These are phyloP conservation scores for Ophiostoma quercus DNA, from an alignment of 2,329 filamentous ascomycete genomes.

Conservation along the genomic window DNA sequence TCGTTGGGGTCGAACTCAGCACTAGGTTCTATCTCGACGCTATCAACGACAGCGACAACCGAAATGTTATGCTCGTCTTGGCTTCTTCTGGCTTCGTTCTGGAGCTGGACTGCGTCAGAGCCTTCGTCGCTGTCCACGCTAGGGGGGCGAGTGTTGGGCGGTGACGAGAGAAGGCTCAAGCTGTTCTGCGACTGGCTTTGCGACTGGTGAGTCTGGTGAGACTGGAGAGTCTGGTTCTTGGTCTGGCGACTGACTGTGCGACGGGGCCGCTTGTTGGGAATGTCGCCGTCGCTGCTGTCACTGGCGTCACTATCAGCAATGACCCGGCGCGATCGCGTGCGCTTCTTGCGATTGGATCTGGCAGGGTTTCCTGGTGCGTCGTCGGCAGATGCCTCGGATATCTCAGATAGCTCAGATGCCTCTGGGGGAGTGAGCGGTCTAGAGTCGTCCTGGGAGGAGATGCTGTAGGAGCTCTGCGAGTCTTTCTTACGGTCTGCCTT, in stretches of 20 bases:
- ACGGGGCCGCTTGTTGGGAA: neutral
- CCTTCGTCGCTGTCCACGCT: conserved; percentile 14
- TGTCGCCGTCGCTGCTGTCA: conserved; percentile 13
- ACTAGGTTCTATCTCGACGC: conserved; percentile 17
- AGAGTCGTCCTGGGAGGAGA: neutral
- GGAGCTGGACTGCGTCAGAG: neutral
- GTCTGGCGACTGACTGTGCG: neutral
- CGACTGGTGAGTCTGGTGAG: no score
- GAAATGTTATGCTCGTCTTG: neutral
- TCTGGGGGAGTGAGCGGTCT: neutral
- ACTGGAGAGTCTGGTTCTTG: conserved; percentile 4
- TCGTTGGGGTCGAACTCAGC: conserved; percentile 23
- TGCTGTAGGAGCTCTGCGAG: neutral
- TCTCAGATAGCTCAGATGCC: neutral
- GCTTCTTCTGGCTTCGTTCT: neutral
- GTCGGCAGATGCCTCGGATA: neutral
- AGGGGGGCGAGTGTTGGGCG: conserved; percentile 15
- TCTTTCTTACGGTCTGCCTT: neutral
- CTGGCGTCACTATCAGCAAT: neutral
- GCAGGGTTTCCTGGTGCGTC: neutral
- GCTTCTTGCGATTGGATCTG: neutral
- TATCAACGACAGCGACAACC: neutral
- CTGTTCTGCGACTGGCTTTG: neutral
- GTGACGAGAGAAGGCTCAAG: neutral
- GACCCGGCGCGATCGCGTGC: neutral